A percentile compares a stretch with the other conserved stretches of the same genome.
Evolutionary conservation across 2,329 filamentous ascomycete genomes (phyloP).

Genomic region (Diplocarpon rosae): DNA sequence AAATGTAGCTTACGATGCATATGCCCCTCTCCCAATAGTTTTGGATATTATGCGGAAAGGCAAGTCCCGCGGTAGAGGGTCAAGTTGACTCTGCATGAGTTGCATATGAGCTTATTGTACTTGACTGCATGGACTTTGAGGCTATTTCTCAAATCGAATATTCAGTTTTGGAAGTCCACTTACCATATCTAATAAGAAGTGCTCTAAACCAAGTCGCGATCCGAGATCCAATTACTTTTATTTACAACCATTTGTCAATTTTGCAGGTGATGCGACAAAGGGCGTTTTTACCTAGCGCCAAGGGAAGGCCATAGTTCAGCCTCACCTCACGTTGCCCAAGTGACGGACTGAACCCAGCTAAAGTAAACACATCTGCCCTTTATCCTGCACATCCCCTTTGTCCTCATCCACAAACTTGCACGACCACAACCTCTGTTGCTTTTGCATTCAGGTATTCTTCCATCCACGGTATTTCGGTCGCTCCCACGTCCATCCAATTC

Average conservation of each 20-base stretch:
- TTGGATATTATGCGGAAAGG: constrained; percentile 93
- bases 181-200: constrained; percentile 18
- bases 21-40: constrained; percentile 92
- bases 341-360: constrained; percentile 2
- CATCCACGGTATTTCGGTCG: not conserved
- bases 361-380: constrained; percentile 8
- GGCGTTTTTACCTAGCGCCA: constrained; percentile 20
- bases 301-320: not conserved
- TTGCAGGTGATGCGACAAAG: constrained; percentile 13
- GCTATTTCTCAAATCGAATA: constrained; percentile 3
- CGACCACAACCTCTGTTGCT: constrained; percentile 14
- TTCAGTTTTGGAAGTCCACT: constrained; percentile 5
- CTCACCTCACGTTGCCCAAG: constrained; percentile 5
- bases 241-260: too few relatives aligned
- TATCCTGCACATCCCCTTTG: constrained; percentile 17
- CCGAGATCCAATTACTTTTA: constrained; percentile 20
- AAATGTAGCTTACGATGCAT: constrained; percentile 65
- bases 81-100: constrained; percentile 69
- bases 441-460: constrained; percentile 11
- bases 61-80: constrained; percentile 71
- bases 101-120: constrained; percentile 20
- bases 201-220: constrained; percentile 5
- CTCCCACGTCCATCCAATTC: constrained; percentile 15
- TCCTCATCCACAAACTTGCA: constrained; percentile 1
- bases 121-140: not conserved